Percentiles rank a stretch among this genome's conserved stretches.
phyloP scores from a whole-genome alignment of 495 filamentous ascomycete species.

The Daldinia decipiens region DNA sequence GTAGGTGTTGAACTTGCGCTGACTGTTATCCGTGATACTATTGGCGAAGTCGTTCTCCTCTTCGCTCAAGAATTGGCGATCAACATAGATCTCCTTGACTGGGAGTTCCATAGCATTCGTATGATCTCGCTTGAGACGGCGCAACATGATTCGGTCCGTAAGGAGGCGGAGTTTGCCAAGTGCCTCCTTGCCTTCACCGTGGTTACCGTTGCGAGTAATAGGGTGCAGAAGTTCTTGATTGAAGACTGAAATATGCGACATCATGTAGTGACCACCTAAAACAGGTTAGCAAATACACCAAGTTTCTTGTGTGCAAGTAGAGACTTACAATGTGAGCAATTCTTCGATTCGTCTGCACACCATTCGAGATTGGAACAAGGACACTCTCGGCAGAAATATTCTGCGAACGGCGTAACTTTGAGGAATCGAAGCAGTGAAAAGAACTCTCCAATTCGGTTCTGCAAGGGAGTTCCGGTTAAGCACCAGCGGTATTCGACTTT shows the following conservation, averaged over 20 bases:
- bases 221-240: constrained; percentile 95
- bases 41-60: constrained; percentile 94
- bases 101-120: constrained; percentile 94
- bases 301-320: background rate
- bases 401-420: constrained; percentile 85
- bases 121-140: constrained; percentile 90
- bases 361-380: constrained; percentile 84
- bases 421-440: constrained; percentile 94
- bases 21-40: constrained; percentile 91
- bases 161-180: constrained; percentile 84
- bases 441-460: constrained; percentile 97
- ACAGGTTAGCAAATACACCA: constrained; percentile 26
- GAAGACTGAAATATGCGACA: constrained; percentile 93
- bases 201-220: constrained; percentile 65
- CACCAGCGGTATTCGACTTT: constrained; percentile 92
- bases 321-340: constrained; percentile 71
- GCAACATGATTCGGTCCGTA: constrained; percentile 91
- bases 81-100: constrained; percentile 89
- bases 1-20: constrained; percentile 91
- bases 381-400: constrained; percentile 91
- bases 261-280: constrained; percentile 65
- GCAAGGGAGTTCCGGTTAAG: constrained; percentile 91
- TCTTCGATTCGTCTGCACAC: constrained; percentile 73
- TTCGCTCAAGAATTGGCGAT: constrained; percentile 94
- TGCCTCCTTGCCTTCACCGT: constrained; percentile 68